A percentile compares a stretch with the other conserved stretches of the same genome.
phyloP scores from a whole-genome alignment of 441 rosid genomes.

The Aleurites moluccanus region DNA sequence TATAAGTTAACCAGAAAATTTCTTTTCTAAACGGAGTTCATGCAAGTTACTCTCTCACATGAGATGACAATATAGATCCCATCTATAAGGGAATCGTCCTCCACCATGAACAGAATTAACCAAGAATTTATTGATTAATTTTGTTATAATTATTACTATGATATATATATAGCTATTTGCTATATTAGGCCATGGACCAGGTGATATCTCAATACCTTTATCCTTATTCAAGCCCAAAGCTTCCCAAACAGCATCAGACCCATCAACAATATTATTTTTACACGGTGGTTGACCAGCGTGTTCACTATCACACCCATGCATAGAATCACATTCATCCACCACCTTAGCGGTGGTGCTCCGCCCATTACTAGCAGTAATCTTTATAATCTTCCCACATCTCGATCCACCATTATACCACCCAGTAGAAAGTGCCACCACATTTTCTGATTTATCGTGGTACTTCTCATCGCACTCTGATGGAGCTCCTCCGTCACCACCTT shows the following conservation, averaged over 20 bases:
- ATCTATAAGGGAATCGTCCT: too few relatives aligned
- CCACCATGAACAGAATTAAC: too few relatives aligned
- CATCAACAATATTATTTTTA: constrained; percentile 32
- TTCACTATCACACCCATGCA: constrained; percentile 35
- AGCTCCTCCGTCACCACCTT: constrained; percentile 32
- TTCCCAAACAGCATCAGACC: constrained; percentile 40
- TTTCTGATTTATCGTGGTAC: constrained; percentile 24
- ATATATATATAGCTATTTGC: too few relatives aligned
- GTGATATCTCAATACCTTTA: constrained; percentile 30
- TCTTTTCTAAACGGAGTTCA: too few relatives aligned
- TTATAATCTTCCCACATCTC: constrained; percentile 35
- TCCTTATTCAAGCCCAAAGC: constrained; percentile 32
- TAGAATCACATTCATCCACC: constrained; percentile 49
- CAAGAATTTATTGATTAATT: too few relatives aligned
- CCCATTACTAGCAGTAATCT: constrained; percentile 31
- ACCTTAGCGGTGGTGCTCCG: constrained; percentile 35
- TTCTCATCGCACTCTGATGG: constrained; percentile 28
- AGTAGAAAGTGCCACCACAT: constrained; percentile 38
- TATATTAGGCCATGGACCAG: constrained; percentile 36
- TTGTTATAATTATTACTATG: too few relatives aligned
- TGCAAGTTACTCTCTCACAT: too few relatives aligned
- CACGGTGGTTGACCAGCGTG: constrained; percentile 35
- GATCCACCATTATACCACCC: constrained; percentile 35
- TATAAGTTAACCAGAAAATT: too few relatives aligned
- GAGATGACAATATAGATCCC: too few relatives aligned